Evolutionary conservation across 306 rosid species (phyloP).

Genomic region (Castanea sativa): DNA sequence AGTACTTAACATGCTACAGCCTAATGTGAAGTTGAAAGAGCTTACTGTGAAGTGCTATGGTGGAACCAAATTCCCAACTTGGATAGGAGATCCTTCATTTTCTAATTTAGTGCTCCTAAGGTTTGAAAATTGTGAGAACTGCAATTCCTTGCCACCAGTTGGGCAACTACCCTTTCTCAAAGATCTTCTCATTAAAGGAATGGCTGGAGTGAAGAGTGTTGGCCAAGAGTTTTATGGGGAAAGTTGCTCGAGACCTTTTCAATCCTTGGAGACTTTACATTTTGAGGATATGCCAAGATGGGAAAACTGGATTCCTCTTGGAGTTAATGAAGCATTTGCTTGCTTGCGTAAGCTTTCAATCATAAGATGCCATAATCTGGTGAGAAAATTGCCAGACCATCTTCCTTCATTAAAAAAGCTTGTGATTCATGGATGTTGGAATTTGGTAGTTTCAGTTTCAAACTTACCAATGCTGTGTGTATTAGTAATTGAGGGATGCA

Average conservation of each 20-base stretch:
- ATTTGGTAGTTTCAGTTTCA: background rate
- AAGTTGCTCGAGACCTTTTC: background rate
- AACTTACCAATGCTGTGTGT: background rate
- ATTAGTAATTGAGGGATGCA: background rate
- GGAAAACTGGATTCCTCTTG: background rate
- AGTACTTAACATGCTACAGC: background rate
- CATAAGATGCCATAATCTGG: background rate
- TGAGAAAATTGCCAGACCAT: background rate
- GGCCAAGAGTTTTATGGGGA: conserved; percentile 2
- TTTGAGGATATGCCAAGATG: background rate
- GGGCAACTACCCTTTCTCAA: background rate
- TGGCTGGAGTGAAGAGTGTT: background rate
- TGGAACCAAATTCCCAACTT: background rate
- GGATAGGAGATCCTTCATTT: conserved; percentile 1
- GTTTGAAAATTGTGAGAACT: background rate
- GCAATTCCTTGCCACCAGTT: background rate
- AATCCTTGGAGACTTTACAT: background rate
- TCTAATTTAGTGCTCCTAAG: background rate
- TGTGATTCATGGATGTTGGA: background rate
- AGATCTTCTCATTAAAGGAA: background rate
- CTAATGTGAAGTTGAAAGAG: background rate
- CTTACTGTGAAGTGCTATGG: background rate
- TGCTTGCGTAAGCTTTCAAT: background rate
- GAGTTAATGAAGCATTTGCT: background rate
- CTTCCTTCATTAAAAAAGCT: background rate